A percentile compares a stretch with the other conserved stretches of the same genome.
phyloP scores from a whole-genome alignment of 2,329 filamentous ascomycete species.

The Talaromyces sp. region DNA sequence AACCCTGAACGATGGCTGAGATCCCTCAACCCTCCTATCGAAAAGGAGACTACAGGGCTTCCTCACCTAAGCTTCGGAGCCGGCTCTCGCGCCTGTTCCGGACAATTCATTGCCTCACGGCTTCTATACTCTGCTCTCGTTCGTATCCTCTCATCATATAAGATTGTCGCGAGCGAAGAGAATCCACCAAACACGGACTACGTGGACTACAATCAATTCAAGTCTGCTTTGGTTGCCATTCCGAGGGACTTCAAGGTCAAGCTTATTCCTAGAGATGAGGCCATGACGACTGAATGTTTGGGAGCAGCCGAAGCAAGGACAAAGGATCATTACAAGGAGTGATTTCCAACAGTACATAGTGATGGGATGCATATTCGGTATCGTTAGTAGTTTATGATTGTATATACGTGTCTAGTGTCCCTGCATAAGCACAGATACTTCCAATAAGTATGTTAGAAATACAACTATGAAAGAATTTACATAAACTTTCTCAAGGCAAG shows the following conservation, averaged over 20 bases:
- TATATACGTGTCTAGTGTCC: not conserved
- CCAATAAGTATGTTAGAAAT: not conserved
- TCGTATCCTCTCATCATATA: conserved; percentile 53
- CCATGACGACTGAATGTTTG: conserved; percentile 41
- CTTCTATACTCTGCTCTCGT: conserved; percentile 56
- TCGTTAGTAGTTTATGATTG: not conserved
- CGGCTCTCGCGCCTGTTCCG: conserved; percentile 57
- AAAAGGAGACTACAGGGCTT: conserved; percentile 49
- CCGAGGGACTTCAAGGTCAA: conserved; percentile 58
- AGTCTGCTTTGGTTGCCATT: conserved; percentile 59
- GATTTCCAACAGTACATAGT: not conserved
- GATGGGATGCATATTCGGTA: not conserved
- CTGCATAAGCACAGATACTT: no score
- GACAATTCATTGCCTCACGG: conserved; percentile 56
- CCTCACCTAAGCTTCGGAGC: conserved; percentile 58
- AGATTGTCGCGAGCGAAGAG: conserved; percentile 49
- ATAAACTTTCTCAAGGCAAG: not conserved
- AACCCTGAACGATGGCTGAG: conserved; percentile 64
- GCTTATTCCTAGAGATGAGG: conserved; percentile 51
- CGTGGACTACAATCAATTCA: conserved; percentile 60
- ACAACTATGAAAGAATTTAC: not conserved
- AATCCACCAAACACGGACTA: conserved; percentile 60
- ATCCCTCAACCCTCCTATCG: conserved; percentile 34
- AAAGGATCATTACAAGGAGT: conserved; percentile 44
- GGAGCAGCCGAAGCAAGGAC: conserved; percentile 29